Evolutionary conservation across 2,329 filamentous ascomycete species (phyloP).

Genomic region (Colletotrichum tanaceti): DNA sequence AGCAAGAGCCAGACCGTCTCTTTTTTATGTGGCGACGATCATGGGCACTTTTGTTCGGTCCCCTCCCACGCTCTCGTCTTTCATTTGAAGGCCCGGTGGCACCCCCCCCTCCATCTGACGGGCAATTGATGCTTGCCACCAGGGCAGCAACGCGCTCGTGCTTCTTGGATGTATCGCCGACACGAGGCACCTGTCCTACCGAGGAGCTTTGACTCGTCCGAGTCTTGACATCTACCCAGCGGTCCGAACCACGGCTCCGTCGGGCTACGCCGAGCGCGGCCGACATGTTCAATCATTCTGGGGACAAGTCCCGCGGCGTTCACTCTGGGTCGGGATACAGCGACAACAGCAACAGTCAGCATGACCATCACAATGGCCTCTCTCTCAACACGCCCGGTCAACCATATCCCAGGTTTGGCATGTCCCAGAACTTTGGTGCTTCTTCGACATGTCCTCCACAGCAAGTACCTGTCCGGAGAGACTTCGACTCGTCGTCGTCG

Average conservation of each 20-base stretch:
- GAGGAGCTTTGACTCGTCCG: slow-evolving; percentile 54
- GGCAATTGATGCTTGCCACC: slow-evolving; percentile 46
- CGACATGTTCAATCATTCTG: slow-evolving; percentile 54
- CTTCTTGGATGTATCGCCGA: slow-evolving; percentile 40
- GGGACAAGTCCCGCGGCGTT: slow-evolving; percentile 49
- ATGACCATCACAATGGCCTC: slow-evolving; percentile 19
- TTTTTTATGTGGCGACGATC: slow-evolving; percentile 49
- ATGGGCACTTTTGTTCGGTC: slow-evolving; percentile 53
- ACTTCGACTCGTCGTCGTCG: slow-evolving; percentile 16
- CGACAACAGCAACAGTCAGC: slow-evolving; percentile 11
- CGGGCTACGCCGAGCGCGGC: slow-evolving; percentile 47
- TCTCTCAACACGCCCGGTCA: slow-evolving; percentile 49
- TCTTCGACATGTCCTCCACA: slow-evolving; percentile 45
- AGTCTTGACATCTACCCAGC: slow-evolving; percentile 51
- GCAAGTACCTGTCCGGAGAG: slow-evolving; percentile 23
- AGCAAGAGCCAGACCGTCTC: slow-evolving; percentile 34
- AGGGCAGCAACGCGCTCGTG: slow-evolving; percentile 43
- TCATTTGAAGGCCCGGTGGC: slow-evolving; percentile 47
- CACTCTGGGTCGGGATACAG: slow-evolving; percentile 43
- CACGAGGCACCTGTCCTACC: slow-evolving; percentile 48
- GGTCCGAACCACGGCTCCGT: slow-evolving; percentile 49
- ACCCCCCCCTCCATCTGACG: slow-evolving; percentile 27
- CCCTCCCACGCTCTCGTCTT: slow-evolving; percentile 49
- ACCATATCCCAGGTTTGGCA: slow-evolving; percentile 49
- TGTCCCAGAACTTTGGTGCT: slow-evolving; percentile 45